Evolutionary conservation across 2,329 filamentous ascomycete species (phyloP).

Genomic region (Colletotrichum costaricense): DNA sequence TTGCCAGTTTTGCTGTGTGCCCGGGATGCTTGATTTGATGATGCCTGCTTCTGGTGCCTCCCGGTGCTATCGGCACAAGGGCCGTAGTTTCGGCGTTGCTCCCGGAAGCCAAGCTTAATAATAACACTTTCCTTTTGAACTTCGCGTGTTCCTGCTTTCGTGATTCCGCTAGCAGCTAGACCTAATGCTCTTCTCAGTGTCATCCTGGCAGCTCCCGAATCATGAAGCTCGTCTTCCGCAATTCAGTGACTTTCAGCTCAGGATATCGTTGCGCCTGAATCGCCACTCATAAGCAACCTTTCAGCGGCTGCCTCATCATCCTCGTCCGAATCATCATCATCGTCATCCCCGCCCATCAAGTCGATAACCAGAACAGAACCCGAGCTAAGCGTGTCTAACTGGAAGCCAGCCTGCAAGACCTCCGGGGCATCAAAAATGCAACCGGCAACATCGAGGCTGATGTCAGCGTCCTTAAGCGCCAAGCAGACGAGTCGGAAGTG

Average conservation of each 20-base stretch:
- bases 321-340: constrained; percentile 35
- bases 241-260: background rate
- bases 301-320: constrained; percentile 30
- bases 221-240: background rate
- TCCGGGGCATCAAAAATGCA: constrained; percentile 37
- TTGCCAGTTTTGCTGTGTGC: background rate
- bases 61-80: background rate
- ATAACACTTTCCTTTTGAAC: too few species aligned
- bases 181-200: background rate
- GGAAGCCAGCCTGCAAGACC: constrained; percentile 38
- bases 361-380: constrained; percentile 39
- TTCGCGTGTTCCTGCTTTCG: too few species aligned
- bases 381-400: constrained; percentile 38
- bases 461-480: constrained; percentile 38
- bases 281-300: constrained; percentile 21
- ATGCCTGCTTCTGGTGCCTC: background rate
- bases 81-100: background rate
- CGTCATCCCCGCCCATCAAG: constrained; percentile 36
- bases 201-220: background rate
- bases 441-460: constrained; percentile 38
- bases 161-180: too few species aligned
- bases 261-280: constrained; percentile 15
- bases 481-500: constrained; percentile 39
- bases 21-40: background rate
- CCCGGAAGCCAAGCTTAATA: background rate